phyloP scores from a whole-genome alignment of 140 eudicot genomes.

The Cichorium intybus region DNA sequence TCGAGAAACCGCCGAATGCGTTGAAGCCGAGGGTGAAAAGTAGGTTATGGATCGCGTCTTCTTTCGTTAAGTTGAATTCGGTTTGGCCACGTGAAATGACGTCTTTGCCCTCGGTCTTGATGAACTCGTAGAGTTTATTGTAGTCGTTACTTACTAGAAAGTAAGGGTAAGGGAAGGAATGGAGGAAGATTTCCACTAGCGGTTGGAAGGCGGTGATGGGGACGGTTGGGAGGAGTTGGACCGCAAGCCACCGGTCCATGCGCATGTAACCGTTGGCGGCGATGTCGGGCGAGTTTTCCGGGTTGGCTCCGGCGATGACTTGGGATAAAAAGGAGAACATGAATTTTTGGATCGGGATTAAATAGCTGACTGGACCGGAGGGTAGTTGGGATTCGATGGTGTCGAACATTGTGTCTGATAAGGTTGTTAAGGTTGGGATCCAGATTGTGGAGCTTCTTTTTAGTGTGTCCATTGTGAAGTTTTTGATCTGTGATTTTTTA shows the following conservation, averaged over 20 bases:
- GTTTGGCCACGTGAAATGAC: conserved; percentile 43
- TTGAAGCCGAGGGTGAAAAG: conserved; percentile 76
- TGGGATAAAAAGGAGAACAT: conserved; percentile 45
- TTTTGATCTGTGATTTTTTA: conserved; percentile 49
- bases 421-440: conserved; percentile 52
- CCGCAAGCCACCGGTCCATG: conserved; percentile 68
- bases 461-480: conserved; percentile 54
- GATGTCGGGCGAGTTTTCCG: conserved; percentile 58
- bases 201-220: conserved; percentile 61
- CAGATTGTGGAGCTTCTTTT: conserved; percentile 57
- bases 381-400: conserved; percentile 50
- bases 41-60: conserved; percentile 73
- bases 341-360: conserved; percentile 51
- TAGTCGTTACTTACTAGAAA: conserved; percentile 54
- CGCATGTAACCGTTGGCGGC: conserved; percentile 45
- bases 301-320: conserved; percentile 62
- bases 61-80: conserved; percentile 46
- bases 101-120: conserved; percentile 51
- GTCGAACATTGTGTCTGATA: conserved; percentile 70
- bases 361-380: conserved; percentile 39
- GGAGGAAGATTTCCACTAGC: conserved; percentile 64
- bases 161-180: conserved; percentile 71
- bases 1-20: conserved; percentile 69
- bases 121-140: conserved; percentile 48
- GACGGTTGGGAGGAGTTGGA: conserved; percentile 62